Evolutionary conservation across 176 grass and related monocot genomes (phyloP), one percentile per base, ranked within the genome.

Genomic region (Zoysia pacifica): DNA sequence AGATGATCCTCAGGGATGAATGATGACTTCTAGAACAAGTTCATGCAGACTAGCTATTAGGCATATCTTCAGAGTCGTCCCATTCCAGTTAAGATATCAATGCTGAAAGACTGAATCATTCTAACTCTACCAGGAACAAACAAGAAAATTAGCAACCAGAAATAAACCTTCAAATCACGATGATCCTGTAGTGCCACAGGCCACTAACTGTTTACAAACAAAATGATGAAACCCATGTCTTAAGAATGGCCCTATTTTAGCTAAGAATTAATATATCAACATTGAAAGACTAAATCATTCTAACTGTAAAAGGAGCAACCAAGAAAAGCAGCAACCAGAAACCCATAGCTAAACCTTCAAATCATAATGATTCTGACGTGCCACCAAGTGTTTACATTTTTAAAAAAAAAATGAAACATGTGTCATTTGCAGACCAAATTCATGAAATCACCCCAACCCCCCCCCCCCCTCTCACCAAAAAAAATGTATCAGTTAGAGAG

Each of bases 151-250:
- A 48, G 50, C 5, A 82, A 55, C 18, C 47, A 53, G 53, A 74
- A 70, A 43, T 62, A 76, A 51, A 52, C 35, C 8, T 71, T 67
- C 35, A 78, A 82, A 70, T 5, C 16, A 83, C 59, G 70, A 75
- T 10, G 41, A 43, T 49, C 49, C 13, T 59, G 50, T 41, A 39
- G 13, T 75, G 50, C 38, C 12, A 75, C 15, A 16, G 67, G 50
- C 38, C 12, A 75, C 15, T 37, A 39, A 67, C 11, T 75, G 66
- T 64, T 15, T 47, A 6, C 60, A 46, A 45, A 83, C 7, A 75
- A 62, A 70, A 62, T 62, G 44, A 52, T 53, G 13, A 53, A 53
- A 40, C 7, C 41, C 7, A 50, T 53, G 3, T 53, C 8, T 61
- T 70, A 28, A 28, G 28, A 28, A 28, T 28, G 28, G 28, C 28